phyloP scores from a whole-genome alignment of 139 green algal genomes.

The Axilococcus clingmanii region DNA sequence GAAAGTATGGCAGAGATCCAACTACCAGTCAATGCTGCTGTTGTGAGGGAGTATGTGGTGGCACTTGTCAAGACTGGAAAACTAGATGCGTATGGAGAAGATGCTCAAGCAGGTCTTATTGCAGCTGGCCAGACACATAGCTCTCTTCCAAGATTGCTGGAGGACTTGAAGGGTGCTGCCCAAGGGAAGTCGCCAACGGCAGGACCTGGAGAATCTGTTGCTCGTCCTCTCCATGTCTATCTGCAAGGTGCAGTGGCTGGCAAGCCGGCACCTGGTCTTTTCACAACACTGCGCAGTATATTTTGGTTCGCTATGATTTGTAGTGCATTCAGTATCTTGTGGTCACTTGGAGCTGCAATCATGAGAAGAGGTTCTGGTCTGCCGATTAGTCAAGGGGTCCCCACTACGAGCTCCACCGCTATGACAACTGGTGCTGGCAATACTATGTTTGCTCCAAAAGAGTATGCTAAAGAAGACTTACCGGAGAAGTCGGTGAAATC shows the following conservation, averaged over 20 bases:
- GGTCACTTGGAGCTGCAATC: constrained; percentile 24
- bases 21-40: constrained; percentile 40
- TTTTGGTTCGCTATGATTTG: constrained; percentile 19
- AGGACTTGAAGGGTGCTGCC: constrained; percentile 40
- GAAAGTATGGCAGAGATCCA: too few relatives aligned
- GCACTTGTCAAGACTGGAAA: constrained; percentile 64
- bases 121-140: constrained; percentile 29
- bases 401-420: background rate
- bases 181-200: background rate
- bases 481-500: constrained; percentile 50
- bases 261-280: background rate
- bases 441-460: constrained; percentile 37
- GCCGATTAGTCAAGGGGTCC: background rate
- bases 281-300: constrained; percentile 6
- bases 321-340: constrained; percentile 31
- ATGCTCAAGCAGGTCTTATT: background rate
- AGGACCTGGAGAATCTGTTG: constrained; percentile 24
- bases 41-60: constrained; percentile 78
- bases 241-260: constrained; percentile 9
- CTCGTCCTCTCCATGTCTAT: constrained; percentile 52
- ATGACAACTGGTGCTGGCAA: background rate
- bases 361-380: constrained; percentile 5
- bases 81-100: constrained; percentile 39
- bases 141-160: constrained; percentile 49
- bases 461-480: constrained; percentile 58